Conservation (phyloP, 169 alveolate genomes). For the Eimeria tenella region DNA sequence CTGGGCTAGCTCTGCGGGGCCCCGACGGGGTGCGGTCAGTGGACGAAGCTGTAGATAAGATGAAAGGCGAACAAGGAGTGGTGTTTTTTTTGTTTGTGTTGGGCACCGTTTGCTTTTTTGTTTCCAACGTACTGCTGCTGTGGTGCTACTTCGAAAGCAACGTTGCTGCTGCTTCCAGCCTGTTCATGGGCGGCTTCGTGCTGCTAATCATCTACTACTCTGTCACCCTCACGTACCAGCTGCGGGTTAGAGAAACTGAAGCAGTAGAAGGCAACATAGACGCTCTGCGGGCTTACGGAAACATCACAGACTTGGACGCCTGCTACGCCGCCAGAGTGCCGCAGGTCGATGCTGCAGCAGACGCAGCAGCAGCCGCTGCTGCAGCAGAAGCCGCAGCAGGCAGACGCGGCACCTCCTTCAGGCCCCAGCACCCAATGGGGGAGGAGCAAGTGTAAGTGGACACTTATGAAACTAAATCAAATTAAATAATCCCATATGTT, state of each 20-base stretch:
- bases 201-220: constrained; percentile 63
- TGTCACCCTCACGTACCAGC: constrained; percentile 28
- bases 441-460: not conserved
- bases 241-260: constrained; percentile 58
- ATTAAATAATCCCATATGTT: too few species aligned
- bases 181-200: constrained; percentile 12
- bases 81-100: constrained; percentile 62
- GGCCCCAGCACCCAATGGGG: not conserved
- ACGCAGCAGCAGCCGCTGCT: constrained; percentile 10
- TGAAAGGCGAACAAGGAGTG: constrained; percentile 60
- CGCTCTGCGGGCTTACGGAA: constrained; percentile 67
- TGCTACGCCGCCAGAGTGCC: not conserved
- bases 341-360: not conserved
- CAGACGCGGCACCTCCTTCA: constrained; percentile 1
- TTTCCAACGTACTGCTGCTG: constrained; percentile 42
- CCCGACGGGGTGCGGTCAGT: constrained; percentile 69
- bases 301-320: constrained; percentile 75
- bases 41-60: constrained; percentile 72
- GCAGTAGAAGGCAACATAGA: constrained; percentile 75
- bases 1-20: constrained; percentile 78
- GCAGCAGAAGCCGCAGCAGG: not conserved
- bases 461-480: not conserved
- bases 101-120: constrained; percentile 44
- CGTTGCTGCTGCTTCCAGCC: constrained; percentile 20
- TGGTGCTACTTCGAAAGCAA: constrained; percentile 49